Percentiles rank a stretch among this genome's conserved stretches.
These are phyloP conservation scores for Ciborinia camelliae DNA, from an alignment of 2,329 filamentous ascomycete genomes.

Conservation along the genomic window DNA sequence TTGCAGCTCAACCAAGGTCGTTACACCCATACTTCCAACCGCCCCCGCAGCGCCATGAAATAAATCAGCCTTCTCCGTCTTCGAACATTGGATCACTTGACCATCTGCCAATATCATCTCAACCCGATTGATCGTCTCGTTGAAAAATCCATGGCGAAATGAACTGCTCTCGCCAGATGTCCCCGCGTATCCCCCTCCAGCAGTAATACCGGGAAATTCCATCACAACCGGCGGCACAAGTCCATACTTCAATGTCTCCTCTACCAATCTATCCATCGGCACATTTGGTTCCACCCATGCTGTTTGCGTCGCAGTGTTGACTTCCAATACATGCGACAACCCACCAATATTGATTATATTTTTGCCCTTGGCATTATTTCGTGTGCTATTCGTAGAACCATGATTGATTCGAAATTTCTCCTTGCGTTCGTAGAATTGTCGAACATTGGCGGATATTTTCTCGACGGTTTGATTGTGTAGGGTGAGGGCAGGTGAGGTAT, in stretches of 20 bases:
- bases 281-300: conserved; percentile 65
- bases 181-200: conserved; percentile 63
- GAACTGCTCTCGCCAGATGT: conserved; percentile 65
- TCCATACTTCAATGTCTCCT: conserved; percentile 51
- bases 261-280: conserved; percentile 61
- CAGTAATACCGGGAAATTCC: conserved; percentile 69
- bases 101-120: conserved; percentile 63
- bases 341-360: conserved; percentile 48
- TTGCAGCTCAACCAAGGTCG: conserved; percentile 57
- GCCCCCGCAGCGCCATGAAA: conserved; percentile 58
- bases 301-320: conserved; percentile 43
- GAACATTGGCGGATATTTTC: conserved; percentile 45
- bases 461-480: conserved; percentile 44
- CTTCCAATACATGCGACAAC: conserved; percentile 46
- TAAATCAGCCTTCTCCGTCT: conserved; percentile 48
- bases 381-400: conserved; percentile 54
- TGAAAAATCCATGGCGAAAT: conserved; percentile 64
- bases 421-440: conserved; percentile 46
- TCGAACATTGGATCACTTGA: conserved; percentile 48
- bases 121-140: conserved; percentile 57
- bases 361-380: conserved; percentile 41
- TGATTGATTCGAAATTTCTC: conserved; percentile 54
- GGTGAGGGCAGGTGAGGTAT: conserved; percentile 23
- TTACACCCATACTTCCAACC: conserved; percentile 58
- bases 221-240: conserved; percentile 64